Evolutionary conservation across 192 early-diverging fungal genomes (phyloP), one percentile per base, ranked within the genome.

Genomic region (Mortierella hygrophila): DNA sequence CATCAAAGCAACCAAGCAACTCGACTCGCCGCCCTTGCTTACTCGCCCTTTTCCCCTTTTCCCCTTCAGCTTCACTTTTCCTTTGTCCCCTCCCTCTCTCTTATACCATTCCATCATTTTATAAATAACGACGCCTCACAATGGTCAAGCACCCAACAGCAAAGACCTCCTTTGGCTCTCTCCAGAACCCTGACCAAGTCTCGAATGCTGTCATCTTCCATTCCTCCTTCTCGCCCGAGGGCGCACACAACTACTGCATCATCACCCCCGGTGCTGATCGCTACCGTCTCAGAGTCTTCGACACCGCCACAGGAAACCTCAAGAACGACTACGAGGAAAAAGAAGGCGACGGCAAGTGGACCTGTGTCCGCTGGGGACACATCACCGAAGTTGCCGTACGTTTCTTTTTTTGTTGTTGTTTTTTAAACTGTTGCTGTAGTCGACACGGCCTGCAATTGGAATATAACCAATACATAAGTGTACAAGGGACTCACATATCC

Each of bases 181-280:
- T 88, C 21, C 85, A 84, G 70, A 84, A 89, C 81, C 79, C 89
- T 6, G 81, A 83, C 78, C 81, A 81, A 26, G 76, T 82, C 69
- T 80, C 85, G 40, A 83, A 73, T 32, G 74, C 89, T 42, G 76
- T 81, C 55, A 82, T 88, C 52, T 68, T 88, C 46, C 85, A 88
- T 52, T 89, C 85, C 2, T 80, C 85, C 68, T 89, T 89, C 85
- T 87, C 86, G 15, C 81, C 84, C 29, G 76, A 81, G 37, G 81
- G 83, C 40, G 81, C 78, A 72, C 82, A 88, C 47, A 84, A 87
- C 78, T 92, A 90, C 82, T 90, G 90, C 72, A 85, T 92, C 55
- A 89, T 93, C 44, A 93, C 89, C 15, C 91, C 89, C 32, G 87
- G 89, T 81, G 80, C 92, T 74, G 92, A 93, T 89, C 89, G 88